phyloP scores from a whole-genome alignment of 768 basidiomycete species.

The Collybiopsis confluens region DNA sequence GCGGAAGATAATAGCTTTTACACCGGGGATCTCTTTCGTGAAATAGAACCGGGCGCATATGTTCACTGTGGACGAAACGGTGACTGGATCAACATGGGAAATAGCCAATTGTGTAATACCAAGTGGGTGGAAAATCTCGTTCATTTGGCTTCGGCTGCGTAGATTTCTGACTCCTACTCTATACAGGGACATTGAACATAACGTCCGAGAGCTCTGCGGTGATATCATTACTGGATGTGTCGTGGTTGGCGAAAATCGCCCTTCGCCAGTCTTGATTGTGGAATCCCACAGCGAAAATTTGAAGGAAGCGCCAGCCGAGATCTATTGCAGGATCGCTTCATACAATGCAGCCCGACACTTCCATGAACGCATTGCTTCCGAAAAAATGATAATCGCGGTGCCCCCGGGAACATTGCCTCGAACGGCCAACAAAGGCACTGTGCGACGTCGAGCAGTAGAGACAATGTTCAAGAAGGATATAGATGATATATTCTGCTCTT shows the following conservation, averaged over 20 bases:
- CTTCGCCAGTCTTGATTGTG: too few relatives aligned
- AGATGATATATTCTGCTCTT: too few relatives aligned
- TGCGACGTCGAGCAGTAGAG: background rate
- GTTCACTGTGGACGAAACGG: too few relatives aligned
- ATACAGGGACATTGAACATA: too few relatives aligned
- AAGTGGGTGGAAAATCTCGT: background rate
- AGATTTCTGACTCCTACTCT: background rate
- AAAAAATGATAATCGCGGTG: background rate
- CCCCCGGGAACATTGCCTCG: background rate
- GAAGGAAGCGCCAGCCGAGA: background rate
- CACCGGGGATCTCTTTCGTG: background rate
- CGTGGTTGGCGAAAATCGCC: too few relatives aligned
- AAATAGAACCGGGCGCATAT: too few relatives aligned
- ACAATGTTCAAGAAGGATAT: background rate
- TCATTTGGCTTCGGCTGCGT: background rate
- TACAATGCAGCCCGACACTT: background rate
- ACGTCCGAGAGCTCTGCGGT: too few relatives aligned
- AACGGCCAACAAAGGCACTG: background rate
- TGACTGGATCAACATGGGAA: too few relatives aligned
- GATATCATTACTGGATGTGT: too few relatives aligned
- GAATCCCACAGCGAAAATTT: too few relatives aligned
- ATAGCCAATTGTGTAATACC: too few relatives aligned
- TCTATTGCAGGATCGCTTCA: background rate
- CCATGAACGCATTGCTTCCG: background rate
- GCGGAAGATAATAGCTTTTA: background rate